Percentiles rank a stretch among this genome's conserved stretches.
Conservation (phyloP, 225 moss, liverwort and hornwort genomes). For the Asterella californica region DNA sequence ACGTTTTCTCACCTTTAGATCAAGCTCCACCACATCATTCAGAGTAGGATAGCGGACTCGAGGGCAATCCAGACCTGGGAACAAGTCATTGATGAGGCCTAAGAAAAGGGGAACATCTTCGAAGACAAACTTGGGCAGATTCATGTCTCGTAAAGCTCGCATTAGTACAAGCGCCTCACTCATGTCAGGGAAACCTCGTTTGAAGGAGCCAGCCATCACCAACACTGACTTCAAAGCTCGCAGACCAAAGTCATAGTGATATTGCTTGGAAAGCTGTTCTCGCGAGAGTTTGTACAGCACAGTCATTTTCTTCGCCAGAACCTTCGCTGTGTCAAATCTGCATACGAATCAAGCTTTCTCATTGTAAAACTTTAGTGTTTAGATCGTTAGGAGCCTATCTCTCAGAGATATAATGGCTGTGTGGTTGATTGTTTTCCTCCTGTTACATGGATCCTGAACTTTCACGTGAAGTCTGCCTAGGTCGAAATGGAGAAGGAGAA, state of each 20-base stretch:
- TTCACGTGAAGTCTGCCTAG: background rate
- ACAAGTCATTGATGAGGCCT: conserved; percentile 70
- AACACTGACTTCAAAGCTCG: conserved; percentile 70
- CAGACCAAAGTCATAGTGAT: conserved; percentile 86
- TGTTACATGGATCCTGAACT: background rate
- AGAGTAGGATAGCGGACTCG: conserved; percentile 75
- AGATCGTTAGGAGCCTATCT: background rate
- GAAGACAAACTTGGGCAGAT: conserved; percentile 71
- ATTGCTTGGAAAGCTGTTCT: conserved; percentile 82
- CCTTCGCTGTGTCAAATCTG: conserved; percentile 79
- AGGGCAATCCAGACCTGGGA: conserved; percentile 77
- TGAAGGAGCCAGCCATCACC: conserved; percentile 83
- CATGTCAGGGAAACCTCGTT: conserved; percentile 68
- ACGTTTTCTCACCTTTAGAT: conserved; percentile 47
- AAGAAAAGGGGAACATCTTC: conserved; percentile 81
- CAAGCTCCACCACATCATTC: conserved; percentile 69
- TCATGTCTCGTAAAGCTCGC: conserved; percentile 79
- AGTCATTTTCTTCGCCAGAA: conserved; percentile 80
- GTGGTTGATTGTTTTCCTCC: too few species aligned
- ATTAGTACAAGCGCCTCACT: conserved; percentile 68
- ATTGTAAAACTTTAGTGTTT: background rate
- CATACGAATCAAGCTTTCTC: background rate
- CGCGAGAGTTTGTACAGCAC: conserved; percentile 69
- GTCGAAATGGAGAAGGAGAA: background rate
- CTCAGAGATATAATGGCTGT: too few species aligned